Evolutionary conservation across 2,329 filamentous ascomycete genomes (phyloP), one percentile per base, ranked within the genome.

Genomic region (Diplodia corticola): DNA sequence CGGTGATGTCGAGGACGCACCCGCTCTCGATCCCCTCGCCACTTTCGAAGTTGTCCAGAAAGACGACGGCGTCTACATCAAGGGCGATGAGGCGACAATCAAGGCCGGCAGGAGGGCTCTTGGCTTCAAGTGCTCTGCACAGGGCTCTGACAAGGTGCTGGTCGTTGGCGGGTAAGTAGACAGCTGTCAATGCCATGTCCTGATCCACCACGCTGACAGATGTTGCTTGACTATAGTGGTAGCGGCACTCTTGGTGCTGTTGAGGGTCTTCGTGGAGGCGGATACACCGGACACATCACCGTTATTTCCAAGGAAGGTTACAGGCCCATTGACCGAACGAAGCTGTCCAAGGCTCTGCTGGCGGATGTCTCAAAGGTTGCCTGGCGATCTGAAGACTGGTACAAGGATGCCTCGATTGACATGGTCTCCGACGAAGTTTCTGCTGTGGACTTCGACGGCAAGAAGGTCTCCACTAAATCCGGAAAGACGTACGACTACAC

Each of bases 1-100:
- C 5, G 95, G 95, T 63, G 95, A 99, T 73, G 91, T 98, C 67
- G 95, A 99, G 80, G 92, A 98, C 75, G 93, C 94, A 0, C 95
- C 95, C 0, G 95, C 92, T 1, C 86, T 96, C 28, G 92, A 98
- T 73, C 85, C 91, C n/a, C 82, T 99, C 28, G 86, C 91, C 53
- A 89, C 89, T 60, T 99, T 96, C 81, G 88, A 92, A 63, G 82
- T 97, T 35, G 81, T 87, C 35, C 89, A 96, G 77, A 93, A 90
- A 74, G 88, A 95, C 71, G 93, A 92, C 35, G 89, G 86, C 5
- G 88, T 97, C 2, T 98, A 93, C 77, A 87, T 99, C 69, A 89
- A 89, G 48, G 93, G 90, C 26, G 91, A 94, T 33, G 89, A 95
- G 76, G 84, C 86, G 1, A 83, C 84, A 33, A 90, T 99, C 80